Evolutionary conservation across 73 alveolate species (phyloP).

Genomic region (Blepharisma stoltei): DNA sequence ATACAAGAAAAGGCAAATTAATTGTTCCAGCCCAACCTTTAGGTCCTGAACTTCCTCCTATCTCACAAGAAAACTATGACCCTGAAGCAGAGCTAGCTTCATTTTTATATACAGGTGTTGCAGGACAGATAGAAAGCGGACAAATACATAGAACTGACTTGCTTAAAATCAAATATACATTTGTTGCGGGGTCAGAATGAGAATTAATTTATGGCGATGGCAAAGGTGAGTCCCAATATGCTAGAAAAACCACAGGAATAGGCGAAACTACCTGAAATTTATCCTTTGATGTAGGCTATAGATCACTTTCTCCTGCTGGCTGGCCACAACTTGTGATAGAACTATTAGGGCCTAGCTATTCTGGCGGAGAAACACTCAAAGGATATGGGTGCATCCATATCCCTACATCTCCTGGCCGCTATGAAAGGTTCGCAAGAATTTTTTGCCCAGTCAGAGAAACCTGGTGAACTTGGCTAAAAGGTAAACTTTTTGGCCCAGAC

Average conservation of each 20-base stretch:
- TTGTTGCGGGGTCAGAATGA: slow-evolving; percentile 7
- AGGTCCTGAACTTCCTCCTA: neutral
- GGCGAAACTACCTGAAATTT: neutral
- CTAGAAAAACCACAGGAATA: slow-evolving; percentile 4
- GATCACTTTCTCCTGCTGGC: slow-evolving; percentile 12
- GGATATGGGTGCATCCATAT: slow-evolving; percentile 13
- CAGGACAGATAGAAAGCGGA: slow-evolving; percentile 11
- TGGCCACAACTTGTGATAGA: slow-evolving; percentile 20
- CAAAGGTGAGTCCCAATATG: neutral
- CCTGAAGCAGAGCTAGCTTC: slow-evolving; percentile 24
- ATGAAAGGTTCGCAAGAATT: neutral
- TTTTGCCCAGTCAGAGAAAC: slow-evolving; percentile 26
- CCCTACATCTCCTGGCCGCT: slow-evolving; percentile 20
- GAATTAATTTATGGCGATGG: neutral
- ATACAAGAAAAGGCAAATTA: neutral
- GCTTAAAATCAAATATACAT: slow-evolving; percentile 9
- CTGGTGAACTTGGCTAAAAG: slow-evolving; percentile 22
- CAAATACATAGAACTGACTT: neutral
- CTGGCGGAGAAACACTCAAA: neutral
- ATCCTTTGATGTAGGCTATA: slow-evolving; percentile 8
- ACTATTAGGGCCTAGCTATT: neutral
- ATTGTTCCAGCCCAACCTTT: neutral
- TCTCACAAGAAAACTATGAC: slow-evolving; percentile 11
- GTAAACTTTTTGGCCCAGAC: slow-evolving; percentile 3
- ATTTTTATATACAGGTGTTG: neutral